A percentile compares a stretch with the other conserved stretches of the same genome.
Conservation (phyloP, 2,329 filamentous ascomycete species). For the Nannizziopsis arthrosporioides region DNA sequence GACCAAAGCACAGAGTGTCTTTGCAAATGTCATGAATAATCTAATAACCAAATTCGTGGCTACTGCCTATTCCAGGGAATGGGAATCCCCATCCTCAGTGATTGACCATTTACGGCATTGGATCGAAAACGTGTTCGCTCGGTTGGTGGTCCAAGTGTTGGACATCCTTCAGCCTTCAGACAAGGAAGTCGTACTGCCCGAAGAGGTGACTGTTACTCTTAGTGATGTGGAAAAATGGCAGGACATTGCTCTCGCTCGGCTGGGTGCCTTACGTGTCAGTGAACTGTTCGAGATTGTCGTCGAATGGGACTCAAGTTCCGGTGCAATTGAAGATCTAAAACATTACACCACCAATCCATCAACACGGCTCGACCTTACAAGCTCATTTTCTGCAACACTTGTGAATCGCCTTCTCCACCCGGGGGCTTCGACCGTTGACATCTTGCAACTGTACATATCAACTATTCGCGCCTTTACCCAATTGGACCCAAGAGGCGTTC, state of each 20-base stretch:
- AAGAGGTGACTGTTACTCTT: constrained; percentile 26
- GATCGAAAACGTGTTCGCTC: constrained; percentile 44
- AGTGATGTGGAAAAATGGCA: constrained; percentile 43
- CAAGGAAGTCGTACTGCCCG: constrained; percentile 10
- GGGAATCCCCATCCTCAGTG: constrained; percentile 41
- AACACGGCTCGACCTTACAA: constrained; percentile 45
- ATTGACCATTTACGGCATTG: constrained; percentile 43
- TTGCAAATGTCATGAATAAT: constrained; percentile 48
- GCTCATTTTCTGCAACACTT: constrained; percentile 43
- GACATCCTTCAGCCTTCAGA: constrained; percentile 27
- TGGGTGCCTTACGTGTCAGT: constrained; percentile 45
- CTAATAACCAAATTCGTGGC: constrained; percentile 46
- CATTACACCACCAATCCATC: constrained; percentile 43
- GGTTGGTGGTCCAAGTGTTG: constrained; percentile 41
- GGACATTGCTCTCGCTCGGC: constrained; percentile 42
- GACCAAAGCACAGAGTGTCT: constrained; percentile 44
- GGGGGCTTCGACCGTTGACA: constrained; percentile 53
- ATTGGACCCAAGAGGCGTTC: constrained; percentile 53
- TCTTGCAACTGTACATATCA: constrained; percentile 56
- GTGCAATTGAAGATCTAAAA: constrained; percentile 50
- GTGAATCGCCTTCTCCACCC: constrained; percentile 48
- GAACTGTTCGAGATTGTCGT: constrained; percentile 53
- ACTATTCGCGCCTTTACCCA: constrained; percentile 53
- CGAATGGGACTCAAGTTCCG: constrained; percentile 47
- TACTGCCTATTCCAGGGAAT: constrained; percentile 46